A percentile compares a stretch with the other conserved stretches of the same genome.
Evolutionary conservation across 176 grass and related monocot species (phyloP).

Genomic region (Aegilops speltoides): DNA sequence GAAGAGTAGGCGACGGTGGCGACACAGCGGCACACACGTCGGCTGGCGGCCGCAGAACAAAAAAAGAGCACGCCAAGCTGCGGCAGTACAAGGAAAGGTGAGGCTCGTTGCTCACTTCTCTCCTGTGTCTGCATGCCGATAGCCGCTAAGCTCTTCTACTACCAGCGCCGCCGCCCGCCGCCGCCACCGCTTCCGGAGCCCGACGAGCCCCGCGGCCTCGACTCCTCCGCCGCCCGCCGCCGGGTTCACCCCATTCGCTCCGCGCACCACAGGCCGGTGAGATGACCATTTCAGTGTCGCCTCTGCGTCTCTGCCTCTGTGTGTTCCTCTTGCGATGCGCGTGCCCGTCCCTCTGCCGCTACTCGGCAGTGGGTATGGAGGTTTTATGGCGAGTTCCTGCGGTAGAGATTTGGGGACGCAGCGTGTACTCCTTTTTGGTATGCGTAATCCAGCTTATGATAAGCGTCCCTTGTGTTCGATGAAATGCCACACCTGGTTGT

Average conservation of each 20-base stretch:
- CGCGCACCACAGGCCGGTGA: constrained; percentile 27
- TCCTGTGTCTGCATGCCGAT: constrained; percentile 33
- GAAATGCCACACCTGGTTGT: not conserved
- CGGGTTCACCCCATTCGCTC: not conserved
- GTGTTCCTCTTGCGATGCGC: not conserved
- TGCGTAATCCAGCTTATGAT: not conserved
- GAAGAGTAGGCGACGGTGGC: not conserved
- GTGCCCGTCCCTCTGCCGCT: not conserved
- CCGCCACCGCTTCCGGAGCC: constrained; percentile 18
- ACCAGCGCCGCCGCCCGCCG: constrained; percentile 35
- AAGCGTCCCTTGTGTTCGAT: not conserved
- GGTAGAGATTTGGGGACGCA: not conserved
- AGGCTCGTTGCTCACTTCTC: not conserved
- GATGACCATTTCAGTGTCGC: not conserved
- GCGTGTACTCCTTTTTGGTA: not conserved
- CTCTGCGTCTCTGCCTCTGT: not conserved
- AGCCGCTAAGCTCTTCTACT: constrained; percentile 42
- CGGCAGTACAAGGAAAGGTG: not conserved
- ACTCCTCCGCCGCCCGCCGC: constrained; percentile 10
- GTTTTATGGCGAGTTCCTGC: not conserved
- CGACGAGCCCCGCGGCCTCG: not conserved
- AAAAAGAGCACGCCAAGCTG: not conserved
- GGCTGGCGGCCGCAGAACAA: not conserved
- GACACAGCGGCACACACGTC: not conserved
- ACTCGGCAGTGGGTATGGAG: not conserved